Base-by-base conservation (phyloP, 2,329 filamentous ascomycete species). In the Davidsoniella virescens region DNA sequence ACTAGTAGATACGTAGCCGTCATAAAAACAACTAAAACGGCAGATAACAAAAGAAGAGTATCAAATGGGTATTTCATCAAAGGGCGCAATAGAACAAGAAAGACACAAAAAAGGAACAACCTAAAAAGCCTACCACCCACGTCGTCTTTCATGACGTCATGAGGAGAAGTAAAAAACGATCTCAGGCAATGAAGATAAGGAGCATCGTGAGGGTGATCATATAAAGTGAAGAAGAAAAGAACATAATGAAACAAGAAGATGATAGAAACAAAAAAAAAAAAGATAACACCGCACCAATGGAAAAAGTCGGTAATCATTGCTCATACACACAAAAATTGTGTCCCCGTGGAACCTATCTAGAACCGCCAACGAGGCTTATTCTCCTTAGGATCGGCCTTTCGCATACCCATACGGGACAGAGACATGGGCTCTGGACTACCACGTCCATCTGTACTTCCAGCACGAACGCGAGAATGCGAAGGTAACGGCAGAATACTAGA, bases 401-500 rank as follows among this genome's bases (percentile, higher is more conserved):
- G 63, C 63, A 71, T 69, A 10, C 66, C 66, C 33, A 59, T 62
- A n/a, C 69, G 64, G 4, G 71, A 67, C 4, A 68, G 66, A 0
- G 69, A 64, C 1, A 69, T 45, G 20, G 70, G 64, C 49, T 71
- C 68, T 4, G 73, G 72, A 48, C 68, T 75, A 38, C 67, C 64
- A 16, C 71, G 65, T 4, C 73, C 73, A 12, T 63, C 64, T 10
- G 54, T 44, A 14, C 49, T 52, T 12, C 36, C 49, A 1, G 46
- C 52, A 7, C 50, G 45, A 16, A 64, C 58, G 23, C 60, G 60
- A 5, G 62, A 59, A 17, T 59, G 56, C 40, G 57, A 63, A 3
- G 70, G 66, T 50, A 71, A 65, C 16, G 76, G 75, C 18, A 80
- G 62, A 52, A 80, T 58, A 57, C 75, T 78, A 4, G 62, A 66